Base-by-base conservation (phyloP, 306 rosid genomes). In the Benincasa hispida region DNA sequence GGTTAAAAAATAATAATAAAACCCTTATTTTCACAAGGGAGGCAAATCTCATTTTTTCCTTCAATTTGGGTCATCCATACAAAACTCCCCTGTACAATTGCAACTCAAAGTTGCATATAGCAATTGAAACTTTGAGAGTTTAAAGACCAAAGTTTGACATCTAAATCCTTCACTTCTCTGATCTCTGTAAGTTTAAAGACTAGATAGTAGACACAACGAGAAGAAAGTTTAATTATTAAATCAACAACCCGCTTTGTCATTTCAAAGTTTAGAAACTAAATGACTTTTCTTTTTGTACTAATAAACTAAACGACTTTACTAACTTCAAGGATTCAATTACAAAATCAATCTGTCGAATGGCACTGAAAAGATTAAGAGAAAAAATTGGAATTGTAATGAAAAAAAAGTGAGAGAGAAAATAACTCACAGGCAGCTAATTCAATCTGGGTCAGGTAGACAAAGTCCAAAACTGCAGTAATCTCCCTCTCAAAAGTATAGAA, bases 381-480 rank as follows among this genome's bases (percentile, higher is more conserved):
- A 25, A 22, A 2, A 55, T 13, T 59, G 65, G 34, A 10, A 3
- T 24, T 58, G 19, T 58, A 60, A 60, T 60, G 21, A 21, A 12
- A 14, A 27, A 34, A 34, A 39, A 37, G 14, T 8, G 11, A 1
- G 11, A 68, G 19, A 76, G 35, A 69, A 35, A 63, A 48, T 25
- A 59, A 88, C 98, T 86, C 82, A 91, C 97, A 91, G 24, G 98
- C 98, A 51, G 98, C 98, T 76, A 91, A 78, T 80, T 93, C 97
- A 47, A 93, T 93, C 84, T 93, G 98, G n/a, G 97, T 93, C 21
- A 85, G 82, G 82, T 90, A 93, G 79, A 91, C 85, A 54, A 93
- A 93, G 22, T 93, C 89, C 53, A 93, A 81, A 74, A 80, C 89
- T 13, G 87, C 90, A 79, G 96, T 87, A 83, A 88, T 90, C 58